Base-by-base conservation (phyloP, 2,329 filamentous ascomycete genomes). In the Raffaelea albimanens region DNA sequence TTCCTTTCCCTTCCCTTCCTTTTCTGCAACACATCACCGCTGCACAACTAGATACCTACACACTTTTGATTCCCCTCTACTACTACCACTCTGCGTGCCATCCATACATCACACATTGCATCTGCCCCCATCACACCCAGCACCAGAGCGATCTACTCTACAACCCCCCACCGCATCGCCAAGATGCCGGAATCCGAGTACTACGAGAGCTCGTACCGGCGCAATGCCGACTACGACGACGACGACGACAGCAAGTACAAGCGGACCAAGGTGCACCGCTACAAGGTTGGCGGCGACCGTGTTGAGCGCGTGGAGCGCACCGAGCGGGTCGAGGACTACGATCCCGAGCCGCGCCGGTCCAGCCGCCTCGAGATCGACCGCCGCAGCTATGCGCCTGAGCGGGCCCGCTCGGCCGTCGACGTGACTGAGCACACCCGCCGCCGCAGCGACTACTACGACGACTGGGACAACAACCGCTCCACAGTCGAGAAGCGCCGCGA, bases 401-500 rank as follows among this genome's bases (percentile, higher is more conserved):
- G 72, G 10, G 71, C 74, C 21, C 70, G 71, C 48, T 78, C 75
- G n/a, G 66, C 68, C 41, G 65, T 70, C 49, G 74, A 76, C 21
- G 58, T 64, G 2, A 61, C 59, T 2, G 56, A 57, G 21, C 54
- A 55, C 42, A 55, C 55, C 34, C 57, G 61, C 9, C 52, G 56
- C 31, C 49, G 54, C 22, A 40, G 48, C 16, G 49, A 53, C 16
- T 53, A 55, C 42, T 51, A 54, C 36, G 52, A 55, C 23, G 49
- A 54, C 46, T 51, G 51, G 19, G 54, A 57, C 33, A 51, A 22
- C 25, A 38, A 53, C 3, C 44, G 50, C 20, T 57, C 57, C 43
- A 61, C 58, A 22, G 54, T 64, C 18, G 63, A 65, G 53, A 58
- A 60, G 43, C 58, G 59, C 53, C 59, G 60, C 43, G 58, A 59